phyloP scores from a whole-genome alignment of 179 eudicot species.

The Corrigiola litoralis region DNA sequence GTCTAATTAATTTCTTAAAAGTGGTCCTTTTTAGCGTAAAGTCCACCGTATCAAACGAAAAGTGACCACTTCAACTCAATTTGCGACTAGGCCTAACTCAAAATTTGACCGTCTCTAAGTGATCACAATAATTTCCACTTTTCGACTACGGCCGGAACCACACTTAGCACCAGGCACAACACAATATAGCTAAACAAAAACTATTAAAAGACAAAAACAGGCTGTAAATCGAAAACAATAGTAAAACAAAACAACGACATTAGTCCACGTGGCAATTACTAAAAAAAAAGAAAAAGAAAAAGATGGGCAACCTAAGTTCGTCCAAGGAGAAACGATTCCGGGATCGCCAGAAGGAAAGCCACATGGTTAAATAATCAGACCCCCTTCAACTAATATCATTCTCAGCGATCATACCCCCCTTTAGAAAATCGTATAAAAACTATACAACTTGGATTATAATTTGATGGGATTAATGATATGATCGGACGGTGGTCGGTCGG shows the following conservation, averaged over 20 bases:
- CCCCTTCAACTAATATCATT: constrained; percentile 18
- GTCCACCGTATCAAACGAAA: too few relatives aligned
- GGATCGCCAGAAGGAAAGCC: constrained; percentile 93
- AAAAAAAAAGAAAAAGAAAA: background rate
- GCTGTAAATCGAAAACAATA: background rate
- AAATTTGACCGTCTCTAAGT: too few relatives aligned
- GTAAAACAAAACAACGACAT: background rate
- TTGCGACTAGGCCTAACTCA: too few relatives aligned
- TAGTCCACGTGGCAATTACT: too few relatives aligned
- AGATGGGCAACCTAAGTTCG: constrained; percentile 63
- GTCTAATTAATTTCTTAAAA: too few relatives aligned
- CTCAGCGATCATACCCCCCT: constrained; percentile 7
- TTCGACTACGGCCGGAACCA: too few relatives aligned
- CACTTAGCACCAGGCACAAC: too few relatives aligned
- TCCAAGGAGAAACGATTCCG: constrained; percentile 83
- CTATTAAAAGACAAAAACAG: too few relatives aligned
- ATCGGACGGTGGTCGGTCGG: background rate
- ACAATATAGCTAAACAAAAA: too few relatives aligned
- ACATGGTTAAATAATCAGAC: constrained; percentile 54
- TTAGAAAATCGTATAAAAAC: background rate
- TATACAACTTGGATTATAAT: background rate
- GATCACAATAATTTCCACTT: too few relatives aligned
- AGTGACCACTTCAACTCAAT: too few relatives aligned
- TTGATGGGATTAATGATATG: background rate
- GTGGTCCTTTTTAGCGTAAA: too few relatives aligned